Conservation (phyloP, 805 yeast species). For the Sugiyamaella valdiviana region DNA sequence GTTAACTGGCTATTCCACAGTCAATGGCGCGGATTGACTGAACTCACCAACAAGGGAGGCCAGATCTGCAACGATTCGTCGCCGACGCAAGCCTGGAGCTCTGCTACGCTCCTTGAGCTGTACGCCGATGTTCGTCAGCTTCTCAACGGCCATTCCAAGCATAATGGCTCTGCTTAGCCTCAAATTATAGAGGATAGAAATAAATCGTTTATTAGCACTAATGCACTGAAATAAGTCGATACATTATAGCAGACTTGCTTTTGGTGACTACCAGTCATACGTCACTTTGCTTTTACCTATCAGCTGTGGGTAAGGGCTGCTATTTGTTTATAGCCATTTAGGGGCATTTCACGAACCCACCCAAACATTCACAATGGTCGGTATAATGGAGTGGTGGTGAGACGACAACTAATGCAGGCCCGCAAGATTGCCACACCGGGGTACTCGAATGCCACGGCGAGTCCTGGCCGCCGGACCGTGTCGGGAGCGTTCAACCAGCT, state of each 20-base stretch:
- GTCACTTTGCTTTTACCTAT: too few relatives aligned
- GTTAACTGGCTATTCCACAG: slow-evolving; percentile 65
- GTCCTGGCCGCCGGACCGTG: slow-evolving; percentile 12
- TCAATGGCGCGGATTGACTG: slow-evolving; percentile 91
- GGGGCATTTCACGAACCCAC: background rate
- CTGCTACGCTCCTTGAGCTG: slow-evolving; percentile 77
- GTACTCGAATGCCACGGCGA: slow-evolving; percentile 2
- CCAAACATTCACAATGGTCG: slow-evolving; percentile 3
- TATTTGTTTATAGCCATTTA: background rate
- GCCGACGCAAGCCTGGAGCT: slow-evolving; percentile 97
- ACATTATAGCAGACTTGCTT: too few relatives aligned
- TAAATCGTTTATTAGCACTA: too few relatives aligned
- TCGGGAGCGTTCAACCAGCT: slow-evolving; percentile 40
- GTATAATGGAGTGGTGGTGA: background rate
- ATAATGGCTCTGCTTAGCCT: background rate
- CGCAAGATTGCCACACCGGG: slow-evolving; percentile 3
- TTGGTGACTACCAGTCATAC: too few relatives aligned
- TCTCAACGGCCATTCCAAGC: background rate
- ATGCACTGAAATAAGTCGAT: too few relatives aligned
- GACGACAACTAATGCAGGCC: background rate
- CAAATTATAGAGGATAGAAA: background rate
- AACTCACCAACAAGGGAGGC: slow-evolving; percentile 85
- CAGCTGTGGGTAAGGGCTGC: background rate
- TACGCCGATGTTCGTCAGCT: slow-evolving; percentile 45
- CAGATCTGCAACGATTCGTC: slow-evolving; percentile 76